Conservation (phyloP, 805 yeast genomes). For the Ogataea ramenticola region DNA sequence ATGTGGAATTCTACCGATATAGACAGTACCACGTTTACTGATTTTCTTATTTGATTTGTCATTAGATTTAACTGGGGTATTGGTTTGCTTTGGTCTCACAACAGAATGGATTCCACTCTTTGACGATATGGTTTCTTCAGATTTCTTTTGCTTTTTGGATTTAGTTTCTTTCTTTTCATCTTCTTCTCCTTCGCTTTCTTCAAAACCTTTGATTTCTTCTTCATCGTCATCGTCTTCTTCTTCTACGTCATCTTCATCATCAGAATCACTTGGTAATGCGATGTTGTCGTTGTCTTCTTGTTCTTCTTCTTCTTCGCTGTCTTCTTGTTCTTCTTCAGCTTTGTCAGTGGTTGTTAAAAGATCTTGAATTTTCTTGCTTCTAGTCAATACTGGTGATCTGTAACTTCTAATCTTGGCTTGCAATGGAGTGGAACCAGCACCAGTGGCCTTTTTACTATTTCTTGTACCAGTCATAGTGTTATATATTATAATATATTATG, state of each 20-base stretch:
- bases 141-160: slow-evolving; percentile 21
- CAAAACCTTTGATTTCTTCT: slow-evolving; percentile 22
- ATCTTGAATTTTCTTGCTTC: slow-evolving; percentile 9
- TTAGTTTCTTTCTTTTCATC: slow-evolving; percentile 7
- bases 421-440: neutral
- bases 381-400: slow-evolving; percentile 3
- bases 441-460: neutral
- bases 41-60: slow-evolving; percentile 4
- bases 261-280: slow-evolving; percentile 13
- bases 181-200: slow-evolving; percentile 11
- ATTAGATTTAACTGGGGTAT: slow-evolving; percentile 1
- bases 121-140: slow-evolving; percentile 5
- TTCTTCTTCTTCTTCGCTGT: slow-evolving; percentile 2
- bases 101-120: slow-evolving; percentile 11
- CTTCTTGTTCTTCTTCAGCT: neutral
- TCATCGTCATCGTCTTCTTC: slow-evolving; percentile 9
- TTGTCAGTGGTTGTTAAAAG: neutral
- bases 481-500: too few species aligned
- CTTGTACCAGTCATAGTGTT: neutral
- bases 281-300: slow-evolving; percentile 22
- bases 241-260: slow-evolving; percentile 9
- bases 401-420: neutral
- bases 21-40: slow-evolving; percentile 58
- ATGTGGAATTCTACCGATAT: slow-evolving; percentile 87
- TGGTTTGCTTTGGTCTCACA: slow-evolving; percentile 11